Conservation (phyloP, 2,329 filamentous ascomycete genomes). For the Claviceps sp. region DNA sequence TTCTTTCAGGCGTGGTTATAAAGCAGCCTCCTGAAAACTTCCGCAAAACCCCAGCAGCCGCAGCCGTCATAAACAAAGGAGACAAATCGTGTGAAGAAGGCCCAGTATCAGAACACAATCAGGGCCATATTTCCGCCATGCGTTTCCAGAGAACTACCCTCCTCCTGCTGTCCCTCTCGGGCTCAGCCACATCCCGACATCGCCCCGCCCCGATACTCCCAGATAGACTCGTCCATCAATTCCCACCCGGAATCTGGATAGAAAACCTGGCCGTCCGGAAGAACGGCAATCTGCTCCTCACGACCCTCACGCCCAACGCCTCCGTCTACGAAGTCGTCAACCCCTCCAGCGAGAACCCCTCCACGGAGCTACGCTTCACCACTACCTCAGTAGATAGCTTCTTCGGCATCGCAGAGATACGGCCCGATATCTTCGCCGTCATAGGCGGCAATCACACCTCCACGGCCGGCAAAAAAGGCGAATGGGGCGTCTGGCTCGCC, state of each 20-base stretch:
- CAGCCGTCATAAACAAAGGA: background rate
- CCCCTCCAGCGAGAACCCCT: background rate
- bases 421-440: slow-evolving; percentile 1
- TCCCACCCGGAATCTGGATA: slow-evolving; percentile 1
- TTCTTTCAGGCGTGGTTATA: no score
- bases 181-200: background rate
- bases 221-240: slow-evolving; percentile 1
- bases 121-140: background rate
- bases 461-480: background rate
- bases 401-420: slow-evolving; percentile 4
- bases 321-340: background rate
- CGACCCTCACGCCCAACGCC: background rate
- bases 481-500: background rate
- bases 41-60: no score
- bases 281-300: slow-evolving; percentile 6
- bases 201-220: background rate
- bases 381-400: background rate
- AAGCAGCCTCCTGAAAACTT: no score
- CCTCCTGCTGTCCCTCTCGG: background rate
- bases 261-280: slow-evolving; percentile 5
- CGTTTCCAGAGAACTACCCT: background rate
- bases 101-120: background rate
- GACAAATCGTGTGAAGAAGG: background rate
- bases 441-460: slow-evolving; percentile 2
- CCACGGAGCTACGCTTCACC: background rate